Evolutionary conservation across 2,329 filamentous ascomycete species (phyloP).

Genomic region (Epichloe baconii): DNA sequence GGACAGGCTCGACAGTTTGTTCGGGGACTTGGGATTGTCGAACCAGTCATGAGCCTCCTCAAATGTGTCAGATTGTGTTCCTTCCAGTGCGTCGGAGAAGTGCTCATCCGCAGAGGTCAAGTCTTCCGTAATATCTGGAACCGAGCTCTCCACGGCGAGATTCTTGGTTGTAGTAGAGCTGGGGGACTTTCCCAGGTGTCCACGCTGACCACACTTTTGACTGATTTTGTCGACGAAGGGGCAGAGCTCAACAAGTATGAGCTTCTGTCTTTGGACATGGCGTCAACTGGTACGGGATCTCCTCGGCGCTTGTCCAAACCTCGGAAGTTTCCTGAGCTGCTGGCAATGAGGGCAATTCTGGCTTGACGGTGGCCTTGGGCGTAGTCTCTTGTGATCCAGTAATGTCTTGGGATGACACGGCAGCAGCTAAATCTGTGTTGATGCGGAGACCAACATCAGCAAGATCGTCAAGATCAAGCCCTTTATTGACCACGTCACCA

Average conservation of each 20-base stretch:
- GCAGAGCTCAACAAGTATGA: slow-evolving; percentile 28
- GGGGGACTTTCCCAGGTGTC: slow-evolving; percentile 11
- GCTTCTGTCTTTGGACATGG: slow-evolving; percentile 29
- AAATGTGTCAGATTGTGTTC: slow-evolving; percentile 11
- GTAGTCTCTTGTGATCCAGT: slow-evolving; percentile 54
- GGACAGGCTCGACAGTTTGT: slow-evolving; percentile 1
- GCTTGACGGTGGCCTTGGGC: slow-evolving; percentile 43
- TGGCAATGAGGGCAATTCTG: slow-evolving; percentile 15
- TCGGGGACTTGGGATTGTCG: slow-evolving; percentile 2
- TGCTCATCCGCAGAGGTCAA: slow-evolving; percentile 23
- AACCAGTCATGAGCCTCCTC: slow-evolving; percentile 9
- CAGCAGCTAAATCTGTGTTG: slow-evolving; percentile 23
- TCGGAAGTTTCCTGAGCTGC: slow-evolving; percentile 4
- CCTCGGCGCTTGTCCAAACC: slow-evolving; percentile 11
- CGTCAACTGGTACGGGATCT: slow-evolving; percentile 26
- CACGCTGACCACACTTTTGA: slow-evolving; percentile 13
- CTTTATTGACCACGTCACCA: slow-evolving; percentile 16
- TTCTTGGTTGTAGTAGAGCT: slow-evolving; percentile 15
- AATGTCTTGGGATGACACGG: slow-evolving; percentile 28
- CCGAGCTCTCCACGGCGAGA: slow-evolving; percentile 5
- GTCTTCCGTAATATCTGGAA: slow-evolving; percentile 16
- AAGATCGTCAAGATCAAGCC: slow-evolving; percentile 9
- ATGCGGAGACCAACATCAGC: slow-evolving; percentile 22
- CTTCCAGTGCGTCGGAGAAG: slow-evolving; percentile 22
- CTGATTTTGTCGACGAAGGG: slow-evolving; percentile 20